These are phyloP conservation scores for Telfairia occidentalis DNA, from an alignment of 331 rosid genomes.

Conservation along the genomic window DNA sequence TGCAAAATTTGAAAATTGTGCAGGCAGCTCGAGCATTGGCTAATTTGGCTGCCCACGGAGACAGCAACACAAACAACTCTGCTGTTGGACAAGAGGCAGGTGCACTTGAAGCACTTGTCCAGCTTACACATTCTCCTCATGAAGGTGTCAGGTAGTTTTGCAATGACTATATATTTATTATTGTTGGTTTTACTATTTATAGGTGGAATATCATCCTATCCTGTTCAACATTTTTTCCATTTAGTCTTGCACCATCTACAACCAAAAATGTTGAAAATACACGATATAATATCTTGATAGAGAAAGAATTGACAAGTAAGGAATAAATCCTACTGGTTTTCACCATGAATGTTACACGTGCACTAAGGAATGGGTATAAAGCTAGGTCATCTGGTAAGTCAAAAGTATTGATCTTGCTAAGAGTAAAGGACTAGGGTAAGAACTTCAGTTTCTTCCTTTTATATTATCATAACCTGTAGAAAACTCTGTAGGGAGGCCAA, in stretches of 20 bases:
- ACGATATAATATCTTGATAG: not conserved
- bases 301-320: not conserved
- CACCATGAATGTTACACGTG: not conserved
- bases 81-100: constrained; percentile 99
- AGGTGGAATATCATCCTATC: not conserved
- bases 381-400: not conserved
- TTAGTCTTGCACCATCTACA: not conserved
- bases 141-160: constrained; percentile 88
- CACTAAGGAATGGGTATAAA: not conserved
- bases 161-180: constrained; percentile 3
- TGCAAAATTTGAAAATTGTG: not conserved
- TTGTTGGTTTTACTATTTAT: not conserved
- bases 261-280: not conserved
- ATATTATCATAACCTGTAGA: not conserved
- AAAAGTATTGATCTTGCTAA: not conserved
- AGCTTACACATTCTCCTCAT: constrained; percentile 83
- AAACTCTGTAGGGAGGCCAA: not conserved
- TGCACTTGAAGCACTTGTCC: constrained; percentile 99
- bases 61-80: constrained; percentile 91
- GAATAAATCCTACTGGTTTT: not conserved
- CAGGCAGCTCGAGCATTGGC: constrained; percentile 99
- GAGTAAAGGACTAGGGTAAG: not conserved
- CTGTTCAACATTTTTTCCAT: not conserved
- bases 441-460: not conserved
- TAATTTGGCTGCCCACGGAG: constrained; percentile 99